phyloP scores from a whole-genome alignment of 352 stramenopile species.

The Paralagenidium karlingii region DNA sequence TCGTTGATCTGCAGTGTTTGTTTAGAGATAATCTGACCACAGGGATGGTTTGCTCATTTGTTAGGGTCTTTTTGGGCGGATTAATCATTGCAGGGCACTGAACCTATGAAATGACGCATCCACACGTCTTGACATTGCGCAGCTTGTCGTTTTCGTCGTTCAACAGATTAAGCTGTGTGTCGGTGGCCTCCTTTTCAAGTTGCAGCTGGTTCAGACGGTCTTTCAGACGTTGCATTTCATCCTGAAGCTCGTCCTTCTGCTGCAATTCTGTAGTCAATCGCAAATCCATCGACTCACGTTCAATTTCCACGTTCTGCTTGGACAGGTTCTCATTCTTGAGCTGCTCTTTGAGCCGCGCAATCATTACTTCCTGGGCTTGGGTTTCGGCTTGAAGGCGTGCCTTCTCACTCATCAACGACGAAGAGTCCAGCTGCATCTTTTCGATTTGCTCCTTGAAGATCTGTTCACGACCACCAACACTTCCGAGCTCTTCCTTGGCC shows the following conservation, averaged over 20 bases:
- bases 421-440: constrained; percentile 64
- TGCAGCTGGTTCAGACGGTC: constrained; percentile 53
- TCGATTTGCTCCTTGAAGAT: constrained; percentile 84
- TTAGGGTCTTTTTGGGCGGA: neutral
- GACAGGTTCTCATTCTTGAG: constrained; percentile 43
- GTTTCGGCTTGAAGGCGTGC: constrained; percentile 41
- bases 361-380: constrained; percentile 52
- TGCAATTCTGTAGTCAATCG: constrained; percentile 46
- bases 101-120: constrained; percentile 52
- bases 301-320: constrained; percentile 64
- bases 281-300: constrained; percentile 55
- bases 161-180: constrained; percentile 67
- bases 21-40: neutral
- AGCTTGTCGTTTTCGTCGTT: constrained; percentile 70
- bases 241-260: constrained; percentile 39
- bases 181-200: constrained; percentile 70
- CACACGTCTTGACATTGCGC: constrained; percentile 30
- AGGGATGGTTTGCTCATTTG: neutral
- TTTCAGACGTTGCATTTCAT: constrained; percentile 50
- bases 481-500: constrained; percentile 75
- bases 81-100: neutral
- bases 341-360: constrained; percentile 47
- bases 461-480: constrained; percentile 60
- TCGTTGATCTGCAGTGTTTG: neutral
- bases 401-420: constrained; percentile 65